A percentile compares a stretch with the other conserved stretches of the same genome.
phyloP scores from a whole-genome alignment of 805 yeast genomes.

The Gaillardinia entomophila region DNA sequence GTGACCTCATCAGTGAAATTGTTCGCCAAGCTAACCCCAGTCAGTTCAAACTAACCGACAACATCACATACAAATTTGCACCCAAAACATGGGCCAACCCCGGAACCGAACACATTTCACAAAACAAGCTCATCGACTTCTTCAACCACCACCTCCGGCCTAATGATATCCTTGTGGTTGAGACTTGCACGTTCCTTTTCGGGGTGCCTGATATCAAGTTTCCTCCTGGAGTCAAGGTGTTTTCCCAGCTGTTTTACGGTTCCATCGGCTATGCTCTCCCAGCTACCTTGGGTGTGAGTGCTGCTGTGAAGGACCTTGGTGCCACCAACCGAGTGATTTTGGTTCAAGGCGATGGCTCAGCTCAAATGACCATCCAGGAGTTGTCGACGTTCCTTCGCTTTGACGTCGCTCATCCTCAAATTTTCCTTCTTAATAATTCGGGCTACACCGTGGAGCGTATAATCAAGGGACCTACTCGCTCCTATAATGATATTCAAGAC shows the following conservation, averaged over 20 bases:
- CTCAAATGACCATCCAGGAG: slow-evolving; percentile 92
- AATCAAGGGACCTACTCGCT: slow-evolving; percentile 69
- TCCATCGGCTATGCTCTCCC: slow-evolving; percentile 91
- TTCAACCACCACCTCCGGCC: slow-evolving; percentile 40
- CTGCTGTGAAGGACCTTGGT: slow-evolving; percentile 59
- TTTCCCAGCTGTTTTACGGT: slow-evolving; percentile 71
- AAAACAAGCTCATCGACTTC: slow-evolving; percentile 28
- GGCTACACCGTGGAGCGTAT: slow-evolving; percentile 91
- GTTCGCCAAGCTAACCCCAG: slow-evolving; percentile 5
- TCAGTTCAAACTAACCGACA: slow-evolving; percentile 4
- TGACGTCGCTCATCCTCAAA: slow-evolving; percentile 52
- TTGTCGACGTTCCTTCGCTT: slow-evolving; percentile 57
- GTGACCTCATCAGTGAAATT: slow-evolving; percentile 28
- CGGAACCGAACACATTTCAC: slow-evolving; percentile 14
- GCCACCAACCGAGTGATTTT: slow-evolving; percentile 54
- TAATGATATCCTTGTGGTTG: slow-evolving; percentile 69
- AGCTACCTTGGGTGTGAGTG: slow-evolving; percentile 74
- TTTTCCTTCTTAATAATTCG: slow-evolving; percentile 72
- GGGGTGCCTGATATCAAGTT: slow-evolving; percentile 64
- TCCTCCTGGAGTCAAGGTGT: slow-evolving; percentile 44
- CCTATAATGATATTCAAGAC: slow-evolving; percentile 78
- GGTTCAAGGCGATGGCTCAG: slow-evolving; percentile 89
- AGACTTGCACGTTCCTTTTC: slow-evolving; percentile 81
- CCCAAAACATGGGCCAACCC: slow-evolving; percentile 6
- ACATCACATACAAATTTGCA: slow-evolving; percentile 9